phyloP scores from a whole-genome alignment of 2,329 filamentous ascomycete genomes.

The Aspergillus sp. region DNA sequence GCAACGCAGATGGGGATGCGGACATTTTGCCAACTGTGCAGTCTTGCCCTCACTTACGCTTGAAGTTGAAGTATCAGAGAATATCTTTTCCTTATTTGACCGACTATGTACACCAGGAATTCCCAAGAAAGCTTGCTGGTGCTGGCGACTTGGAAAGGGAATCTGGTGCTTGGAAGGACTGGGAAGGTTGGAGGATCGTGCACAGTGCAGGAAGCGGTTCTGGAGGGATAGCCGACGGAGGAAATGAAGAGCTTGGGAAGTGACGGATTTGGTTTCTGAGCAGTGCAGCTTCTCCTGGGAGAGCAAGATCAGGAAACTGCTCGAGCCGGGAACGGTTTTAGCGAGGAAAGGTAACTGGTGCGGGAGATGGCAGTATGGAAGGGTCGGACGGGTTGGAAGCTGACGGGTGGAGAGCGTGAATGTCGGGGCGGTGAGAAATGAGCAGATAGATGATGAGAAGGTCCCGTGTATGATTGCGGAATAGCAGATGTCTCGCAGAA shows the following conservation, averaged over 20 bases:
- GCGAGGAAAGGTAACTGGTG: slow-evolving; percentile 13
- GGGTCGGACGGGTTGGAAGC: slow-evolving; percentile 13
- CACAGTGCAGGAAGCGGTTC: slow-evolving; percentile 26
- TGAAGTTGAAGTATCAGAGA: slow-evolving; percentile 36
- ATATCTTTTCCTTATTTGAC: slow-evolving; percentile 41
- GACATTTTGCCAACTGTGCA: slow-evolving; percentile 53
- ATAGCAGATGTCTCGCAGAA: slow-evolving; percentile 8
- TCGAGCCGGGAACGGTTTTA: slow-evolving; percentile 15
- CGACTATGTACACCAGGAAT: slow-evolving; percentile 74
- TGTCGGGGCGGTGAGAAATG: slow-evolving; percentile 7
- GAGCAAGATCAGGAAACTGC: slow-evolving; percentile 14
- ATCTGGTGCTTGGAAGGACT: slow-evolving; percentile 29
- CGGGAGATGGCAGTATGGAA: slow-evolving; percentile 14
- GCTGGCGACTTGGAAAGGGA: slow-evolving; percentile 39
- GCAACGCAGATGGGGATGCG: slow-evolving; percentile 47
- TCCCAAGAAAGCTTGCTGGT: slow-evolving; percentile 93
- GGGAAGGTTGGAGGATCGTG: slow-evolving; percentile 20
- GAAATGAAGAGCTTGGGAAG: slow-evolving; percentile 20
- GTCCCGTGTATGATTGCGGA: slow-evolving; percentile 9
- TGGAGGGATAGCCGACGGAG: slow-evolving; percentile 25
- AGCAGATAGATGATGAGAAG: slow-evolving; percentile 11
- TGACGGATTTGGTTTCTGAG: slow-evolving; percentile 14
- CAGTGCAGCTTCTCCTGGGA: slow-evolving; percentile 11
- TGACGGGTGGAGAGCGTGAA: slow-evolving; percentile 10
- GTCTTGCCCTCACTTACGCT: slow-evolving; percentile 30